phyloP scores from a whole-genome alignment of 2,329 filamentous ascomycete species.

The Epichloe uncinata region DNA sequence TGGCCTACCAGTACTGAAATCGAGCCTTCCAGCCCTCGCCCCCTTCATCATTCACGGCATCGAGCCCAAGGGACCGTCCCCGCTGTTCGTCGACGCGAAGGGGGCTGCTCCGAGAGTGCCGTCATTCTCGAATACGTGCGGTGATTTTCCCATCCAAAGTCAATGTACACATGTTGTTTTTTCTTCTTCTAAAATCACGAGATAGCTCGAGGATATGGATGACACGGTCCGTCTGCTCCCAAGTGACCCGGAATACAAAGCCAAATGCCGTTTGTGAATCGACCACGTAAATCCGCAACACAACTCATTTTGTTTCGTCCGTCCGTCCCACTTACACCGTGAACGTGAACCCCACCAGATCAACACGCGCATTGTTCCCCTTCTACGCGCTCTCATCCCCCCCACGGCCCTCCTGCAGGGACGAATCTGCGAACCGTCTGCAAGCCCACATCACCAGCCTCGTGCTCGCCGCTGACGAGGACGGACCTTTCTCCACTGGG shows the following conservation, averaged over 20 bases:
- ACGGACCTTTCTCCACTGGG: no score
- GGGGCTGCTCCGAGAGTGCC: slow-evolving; percentile 70
- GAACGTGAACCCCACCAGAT: no score
- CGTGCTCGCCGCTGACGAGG: no score
- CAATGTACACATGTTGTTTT: neutral
- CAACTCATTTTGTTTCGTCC: no score
- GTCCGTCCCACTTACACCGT: no score
- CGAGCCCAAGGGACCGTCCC: slow-evolving; percentile 64
- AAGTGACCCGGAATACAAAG: slow-evolving; percentile 49
- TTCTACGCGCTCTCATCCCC: no score
- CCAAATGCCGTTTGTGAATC: slow-evolving; percentile 66
- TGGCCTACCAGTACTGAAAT: no score
- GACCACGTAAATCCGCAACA: slow-evolving; percentile 71
- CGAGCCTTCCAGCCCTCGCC: no score
- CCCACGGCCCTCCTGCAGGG: no score
- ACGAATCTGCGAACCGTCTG: no score
- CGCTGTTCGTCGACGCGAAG: slow-evolving; percentile 63
- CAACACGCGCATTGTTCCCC: no score
- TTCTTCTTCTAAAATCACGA: neutral
- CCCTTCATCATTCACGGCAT: slow-evolving; percentile 33
- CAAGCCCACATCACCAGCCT: no score
- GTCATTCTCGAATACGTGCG: slow-evolving; percentile 74
- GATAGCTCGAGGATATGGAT: slow-evolving; percentile 52
- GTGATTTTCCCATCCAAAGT: neutral
- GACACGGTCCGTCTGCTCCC: slow-evolving; percentile 50